Base-by-base conservation (phyloP, 1,284 basidiomycete species). In the Cutaneotrichosporon daszewskae region DNA sequence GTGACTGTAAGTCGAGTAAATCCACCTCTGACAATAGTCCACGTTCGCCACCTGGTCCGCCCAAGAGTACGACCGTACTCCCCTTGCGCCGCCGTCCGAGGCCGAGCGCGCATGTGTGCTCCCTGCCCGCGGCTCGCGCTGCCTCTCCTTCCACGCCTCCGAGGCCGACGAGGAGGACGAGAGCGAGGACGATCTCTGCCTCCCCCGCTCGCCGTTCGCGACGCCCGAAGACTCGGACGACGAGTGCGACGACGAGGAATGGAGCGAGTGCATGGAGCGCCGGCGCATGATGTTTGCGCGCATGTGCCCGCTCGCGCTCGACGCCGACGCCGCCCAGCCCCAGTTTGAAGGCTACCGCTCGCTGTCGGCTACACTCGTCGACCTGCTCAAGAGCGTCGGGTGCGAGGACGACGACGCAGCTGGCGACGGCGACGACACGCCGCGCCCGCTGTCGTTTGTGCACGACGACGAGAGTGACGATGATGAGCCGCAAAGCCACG, bases 51-150 rank as follows among this genome's bases (percentile, higher is more conserved):
- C 71, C 1, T 73, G 62, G 42, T 68, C 68, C 17, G 56, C 62
- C 4, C 45, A 55, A 16, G 72, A 72, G 36, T 73, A 73, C 49
- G 72, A 73, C 48, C 66, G 72, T 8, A 64, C 69, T 1, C 69
- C 72, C 1, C 61, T 73, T n/a, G 69, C 66, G 22, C 69, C 70
- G 1, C 72, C 72, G 7, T 62, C 63, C 3, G 58, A 61, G 22
- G 64, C 58, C 20, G 72, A 72, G 49, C 62, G 68, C 25, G 53
- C 59, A 2, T 73, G 71, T 40, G 55, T 60, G 3, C 52, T 72
- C n/a, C 70, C 71, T 4, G 67, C 60, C 24, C 59, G 72, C 23
- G 66, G 63, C 23, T 59, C 64, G 5, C 55, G 67, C 19, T 62
- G 58, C 40, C 42, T 64, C 19, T 49, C 51, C 3, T 37, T 32